Evolutionary conservation across 1,139 yeast species (phyloP).

Genomic region (Saccharomyces pastorianus): DNA sequence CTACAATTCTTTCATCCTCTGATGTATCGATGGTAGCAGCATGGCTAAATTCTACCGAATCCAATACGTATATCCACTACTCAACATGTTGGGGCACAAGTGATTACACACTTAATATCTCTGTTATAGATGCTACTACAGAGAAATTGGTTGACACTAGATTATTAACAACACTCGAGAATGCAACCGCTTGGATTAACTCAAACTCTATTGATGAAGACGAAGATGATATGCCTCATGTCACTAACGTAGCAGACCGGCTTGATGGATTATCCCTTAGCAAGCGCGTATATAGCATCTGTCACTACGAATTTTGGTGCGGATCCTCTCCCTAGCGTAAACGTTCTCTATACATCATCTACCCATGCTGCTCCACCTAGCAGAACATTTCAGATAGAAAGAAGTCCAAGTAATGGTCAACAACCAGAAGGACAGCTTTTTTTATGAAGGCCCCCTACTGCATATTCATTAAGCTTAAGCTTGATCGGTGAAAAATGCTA

Average conservation of each 20-base stretch:
- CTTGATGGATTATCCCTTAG: neutral
- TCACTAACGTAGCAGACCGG: neutral
- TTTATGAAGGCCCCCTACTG: neutral
- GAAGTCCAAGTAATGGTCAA: neutral
- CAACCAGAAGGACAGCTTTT: neutral
- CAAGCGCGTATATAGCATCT: neutral
- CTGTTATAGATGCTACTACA: neutral
- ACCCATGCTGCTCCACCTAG: neutral
- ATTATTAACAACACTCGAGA: neutral
- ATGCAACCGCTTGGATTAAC: neutral
- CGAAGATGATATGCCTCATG: neutral
- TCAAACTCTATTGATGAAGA: neutral
- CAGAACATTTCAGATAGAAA: neutral
- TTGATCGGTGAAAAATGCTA: neutral
- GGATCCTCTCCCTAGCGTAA: neutral
- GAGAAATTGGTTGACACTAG: neutral
- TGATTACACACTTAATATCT: neutral
- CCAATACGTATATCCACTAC: neutral
- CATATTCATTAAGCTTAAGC: neutral
- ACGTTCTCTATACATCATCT: neutral
- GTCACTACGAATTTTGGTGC: neutral
- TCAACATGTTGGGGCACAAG: neutral
- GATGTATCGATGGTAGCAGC: neutral
- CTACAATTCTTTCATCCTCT: neutral
- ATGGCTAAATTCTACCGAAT: neutral